These are phyloP conservation scores for Diphasiastrum complanatum DNA, from an alignment of 83 land plant species.

Conservation along the genomic window DNA sequence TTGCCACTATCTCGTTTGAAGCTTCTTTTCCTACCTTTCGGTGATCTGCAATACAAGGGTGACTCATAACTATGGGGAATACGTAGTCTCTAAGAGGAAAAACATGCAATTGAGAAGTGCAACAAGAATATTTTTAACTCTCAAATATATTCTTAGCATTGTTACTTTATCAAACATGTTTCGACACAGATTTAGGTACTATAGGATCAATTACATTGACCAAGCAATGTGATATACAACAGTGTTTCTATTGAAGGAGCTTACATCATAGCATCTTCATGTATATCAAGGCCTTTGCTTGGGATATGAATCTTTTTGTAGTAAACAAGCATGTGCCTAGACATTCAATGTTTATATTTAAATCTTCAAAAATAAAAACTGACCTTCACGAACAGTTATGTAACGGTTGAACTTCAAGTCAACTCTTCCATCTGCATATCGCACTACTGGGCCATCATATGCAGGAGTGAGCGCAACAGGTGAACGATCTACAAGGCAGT, in stretches of 20 bases:
- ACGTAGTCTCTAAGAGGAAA: too few relatives aligned
- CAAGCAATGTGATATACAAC: too few relatives aligned
- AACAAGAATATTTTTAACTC: too few relatives aligned
- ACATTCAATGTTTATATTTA: not conserved
- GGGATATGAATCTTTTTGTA: too few relatives aligned
- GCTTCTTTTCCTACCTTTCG: slow-evolving; percentile 51
- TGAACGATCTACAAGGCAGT: slow-evolving; percentile 32
- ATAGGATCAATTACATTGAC: too few relatives aligned
- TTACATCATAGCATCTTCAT: not conserved
- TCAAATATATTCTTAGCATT: too few relatives aligned
- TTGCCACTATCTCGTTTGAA: slow-evolving; percentile 51
- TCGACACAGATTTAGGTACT: too few relatives aligned
- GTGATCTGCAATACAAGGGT: slow-evolving; percentile 41
- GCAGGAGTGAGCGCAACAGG: slow-evolving; percentile 76
- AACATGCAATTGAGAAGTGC: too few relatives aligned
- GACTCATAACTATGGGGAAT: too few relatives aligned
- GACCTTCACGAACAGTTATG: slow-evolving; percentile 80
- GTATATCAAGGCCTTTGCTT: not conserved
- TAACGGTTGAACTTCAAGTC: slow-evolving; percentile 53
- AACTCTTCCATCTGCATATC: slow-evolving; percentile 87
- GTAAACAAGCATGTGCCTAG: not conserved
- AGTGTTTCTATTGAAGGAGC: too few relatives aligned
- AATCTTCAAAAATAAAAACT: not conserved
- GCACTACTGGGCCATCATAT: slow-evolving; percentile 54
- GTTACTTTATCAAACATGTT: too few relatives aligned